Evolutionary conservation across 805 yeast species (phyloP).

Genomic region (Myxozyma monticola): DNA sequence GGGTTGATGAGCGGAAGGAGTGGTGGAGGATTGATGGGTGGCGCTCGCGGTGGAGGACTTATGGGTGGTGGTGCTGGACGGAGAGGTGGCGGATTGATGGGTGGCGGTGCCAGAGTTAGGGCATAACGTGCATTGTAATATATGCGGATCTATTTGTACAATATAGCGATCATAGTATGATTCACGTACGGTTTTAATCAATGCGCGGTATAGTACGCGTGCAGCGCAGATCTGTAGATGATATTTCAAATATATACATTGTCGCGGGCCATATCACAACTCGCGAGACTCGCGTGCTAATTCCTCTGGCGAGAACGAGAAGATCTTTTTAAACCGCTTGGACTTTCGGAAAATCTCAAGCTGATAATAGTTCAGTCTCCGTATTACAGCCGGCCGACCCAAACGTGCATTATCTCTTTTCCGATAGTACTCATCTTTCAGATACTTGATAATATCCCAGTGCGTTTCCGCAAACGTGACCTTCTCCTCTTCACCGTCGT

Average conservation of each 20-base stretch:
- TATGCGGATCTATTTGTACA: no score
- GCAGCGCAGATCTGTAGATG: no score
- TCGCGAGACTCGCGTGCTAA: no score
- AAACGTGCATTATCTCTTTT: background rate
- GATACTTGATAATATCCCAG: background rate
- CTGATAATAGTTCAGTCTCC: background rate
- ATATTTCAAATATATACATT: no score
- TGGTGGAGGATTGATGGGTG: background rate
- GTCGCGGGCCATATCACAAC: no score
- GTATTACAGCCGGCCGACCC: background rate
- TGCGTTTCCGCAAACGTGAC: background rate
- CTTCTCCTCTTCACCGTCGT: background rate
- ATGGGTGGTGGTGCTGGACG: slow-evolving; percentile 12
- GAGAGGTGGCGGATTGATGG: slow-evolving; percentile 24
- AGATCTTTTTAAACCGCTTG: no score
- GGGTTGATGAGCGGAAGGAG: slow-evolving; percentile 22
- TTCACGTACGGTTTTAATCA: no score
- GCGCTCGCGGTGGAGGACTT: slow-evolving; percentile 7
- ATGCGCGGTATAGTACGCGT: no score
- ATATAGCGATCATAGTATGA: no score
- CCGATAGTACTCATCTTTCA: background rate
- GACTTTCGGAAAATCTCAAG: no score
- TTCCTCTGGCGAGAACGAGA: no score
- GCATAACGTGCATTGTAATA: no score
- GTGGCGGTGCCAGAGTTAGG: slow-evolving; percentile 18